A percentile compares a stretch with the other conserved stretches of the same genome.
Evolutionary conservation across 192 early-diverging fungal genomes (phyloP).

Genomic region (Hyaloraphidium curvatum): DNA sequence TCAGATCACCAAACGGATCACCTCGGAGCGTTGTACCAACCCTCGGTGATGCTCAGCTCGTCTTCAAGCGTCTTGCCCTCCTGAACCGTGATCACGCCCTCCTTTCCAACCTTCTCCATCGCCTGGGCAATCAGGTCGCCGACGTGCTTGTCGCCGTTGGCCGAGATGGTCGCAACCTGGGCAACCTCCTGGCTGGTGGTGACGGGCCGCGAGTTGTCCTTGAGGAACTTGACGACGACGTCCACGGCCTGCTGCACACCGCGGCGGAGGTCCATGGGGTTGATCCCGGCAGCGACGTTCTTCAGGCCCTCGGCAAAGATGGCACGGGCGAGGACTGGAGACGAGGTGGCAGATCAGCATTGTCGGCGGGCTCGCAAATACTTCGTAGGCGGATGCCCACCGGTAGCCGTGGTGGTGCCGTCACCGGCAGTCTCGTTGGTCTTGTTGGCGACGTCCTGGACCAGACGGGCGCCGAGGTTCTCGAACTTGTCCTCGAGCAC

Average conservation of each 20-base stretch:
- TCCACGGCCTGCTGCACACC: slow-evolving; percentile 90
- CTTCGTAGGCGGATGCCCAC: neutral
- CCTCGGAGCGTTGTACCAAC: slow-evolving; percentile 15
- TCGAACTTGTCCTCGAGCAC: slow-evolving; percentile 95
- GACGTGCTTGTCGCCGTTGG: slow-evolving; percentile 96
- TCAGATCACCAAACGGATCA: neutral
- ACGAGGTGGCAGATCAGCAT: neutral
- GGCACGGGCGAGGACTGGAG: slow-evolving; percentile 71
- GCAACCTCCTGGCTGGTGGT: slow-evolving; percentile 93
- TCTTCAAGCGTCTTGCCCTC: slow-evolving; percentile 99
- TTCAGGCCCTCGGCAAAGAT: slow-evolving; percentile 99
- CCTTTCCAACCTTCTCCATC: slow-evolving; percentile 99
- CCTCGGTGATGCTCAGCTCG: slow-evolving; percentile 98
- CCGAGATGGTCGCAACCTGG: slow-evolving; percentile 92
- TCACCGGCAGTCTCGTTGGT: slow-evolving; percentile 99
- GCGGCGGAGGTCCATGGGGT: slow-evolving; percentile 94
- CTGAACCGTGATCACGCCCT: slow-evolving; percentile 99
- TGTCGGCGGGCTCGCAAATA: neutral
- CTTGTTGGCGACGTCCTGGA: slow-evolving; percentile 99
- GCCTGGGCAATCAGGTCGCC: slow-evolving; percentile 93
- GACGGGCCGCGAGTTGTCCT: slow-evolving; percentile 74
- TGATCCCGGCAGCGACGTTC: slow-evolving; percentile 98
- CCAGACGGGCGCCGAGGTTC: slow-evolving; percentile 93
- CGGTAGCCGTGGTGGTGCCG: slow-evolving; percentile 96
- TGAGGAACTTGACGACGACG: slow-evolving; percentile 77